Evolutionary conservation across 202 grass and related monocot genomes (phyloP).

Genomic region (Musa balbisiana): DNA sequence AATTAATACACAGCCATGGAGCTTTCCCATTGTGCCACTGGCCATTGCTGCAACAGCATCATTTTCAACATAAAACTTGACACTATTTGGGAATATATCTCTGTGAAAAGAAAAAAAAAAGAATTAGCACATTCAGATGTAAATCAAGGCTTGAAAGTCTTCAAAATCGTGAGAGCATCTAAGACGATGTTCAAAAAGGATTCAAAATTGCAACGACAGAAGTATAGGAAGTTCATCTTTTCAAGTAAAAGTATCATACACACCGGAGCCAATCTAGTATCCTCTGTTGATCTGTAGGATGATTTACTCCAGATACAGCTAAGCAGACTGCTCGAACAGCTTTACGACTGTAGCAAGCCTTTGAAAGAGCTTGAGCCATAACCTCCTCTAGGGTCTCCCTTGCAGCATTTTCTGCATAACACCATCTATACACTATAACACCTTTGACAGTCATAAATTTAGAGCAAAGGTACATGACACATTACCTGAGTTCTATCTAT

Average conservation of each 20-base stretch:
- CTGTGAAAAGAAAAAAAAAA: constrained; percentile 30
- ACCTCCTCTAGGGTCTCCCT: constrained; percentile 64
- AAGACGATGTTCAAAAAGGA: not conserved
- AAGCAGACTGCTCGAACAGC: constrained; percentile 79
- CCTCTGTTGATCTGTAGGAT: constrained; percentile 77
- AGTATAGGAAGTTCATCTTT: not conserved
- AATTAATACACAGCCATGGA: constrained; percentile 92
- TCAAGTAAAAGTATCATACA: not conserved
- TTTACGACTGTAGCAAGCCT: constrained; percentile 41
- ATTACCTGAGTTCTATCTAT: not conserved
- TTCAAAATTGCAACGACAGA: not conserved
- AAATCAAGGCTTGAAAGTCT: not conserved
- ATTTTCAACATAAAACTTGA: constrained; percentile 89
- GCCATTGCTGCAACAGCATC: constrained; percentile 85
- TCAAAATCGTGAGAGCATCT: too few species aligned
- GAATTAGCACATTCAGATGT: constrained; percentile 7
- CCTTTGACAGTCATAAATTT: not conserved
- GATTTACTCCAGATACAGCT: constrained; percentile 89
- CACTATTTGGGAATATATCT: constrained; percentile 53
- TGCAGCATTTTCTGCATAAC: constrained; percentile 54
- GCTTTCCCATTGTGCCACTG: constrained; percentile 94
- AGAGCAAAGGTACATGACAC: not conserved
- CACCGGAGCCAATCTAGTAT: constrained; percentile 89
- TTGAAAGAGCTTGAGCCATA: constrained; percentile 55
- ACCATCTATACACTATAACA: not conserved